A percentile compares a stretch with the other conserved stretches of the same genome.
Evolutionary conservation across 352 stramenopile species (phyloP).

Genomic region (Albugo laibachii): DNA sequence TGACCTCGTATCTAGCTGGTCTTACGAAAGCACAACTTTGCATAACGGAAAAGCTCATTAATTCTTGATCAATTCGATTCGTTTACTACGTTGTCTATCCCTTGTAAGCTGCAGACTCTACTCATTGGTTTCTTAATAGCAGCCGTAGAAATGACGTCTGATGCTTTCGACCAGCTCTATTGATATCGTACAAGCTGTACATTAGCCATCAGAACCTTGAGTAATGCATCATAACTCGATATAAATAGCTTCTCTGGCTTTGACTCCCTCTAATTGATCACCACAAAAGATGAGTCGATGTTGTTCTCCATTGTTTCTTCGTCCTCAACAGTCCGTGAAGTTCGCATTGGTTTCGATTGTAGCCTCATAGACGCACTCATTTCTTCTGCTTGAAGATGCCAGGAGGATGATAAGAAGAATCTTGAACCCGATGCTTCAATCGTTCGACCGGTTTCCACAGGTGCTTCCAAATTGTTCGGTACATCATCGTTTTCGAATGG

Average conservation of each 20-base stretch:
- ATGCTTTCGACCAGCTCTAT: too few species aligned
- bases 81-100: not conserved
- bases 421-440: slow-evolving; percentile 21
- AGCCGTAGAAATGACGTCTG: too few species aligned
- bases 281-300: too few species aligned
- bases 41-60: slow-evolving; percentile 96
- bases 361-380: slow-evolving; percentile 49
- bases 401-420: slow-evolving; percentile 68
- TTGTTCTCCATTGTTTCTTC: too few species aligned
- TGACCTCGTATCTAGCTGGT: slow-evolving; percentile 95
- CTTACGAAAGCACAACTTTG: slow-evolving; percentile 94
- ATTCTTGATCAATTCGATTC: slow-evolving; percentile 25
- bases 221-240: too few species aligned
- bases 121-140: too few species aligned
- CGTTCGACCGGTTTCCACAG: not conserved
- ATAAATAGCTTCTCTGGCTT: too few species aligned
- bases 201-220: too few species aligned
- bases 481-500: slow-evolving; percentile 13
- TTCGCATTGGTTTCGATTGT: not conserved
- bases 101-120: too few species aligned
- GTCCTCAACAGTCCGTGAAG: too few species aligned
- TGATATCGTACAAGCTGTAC: too few species aligned
- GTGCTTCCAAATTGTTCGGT: not conserved
- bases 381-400: slow-evolving; percentile 56
- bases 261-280: too few species aligned